Conservation (phyloP, 2,329 filamentous ascomycete species). For the Fusarium fracticaudum region DNA sequence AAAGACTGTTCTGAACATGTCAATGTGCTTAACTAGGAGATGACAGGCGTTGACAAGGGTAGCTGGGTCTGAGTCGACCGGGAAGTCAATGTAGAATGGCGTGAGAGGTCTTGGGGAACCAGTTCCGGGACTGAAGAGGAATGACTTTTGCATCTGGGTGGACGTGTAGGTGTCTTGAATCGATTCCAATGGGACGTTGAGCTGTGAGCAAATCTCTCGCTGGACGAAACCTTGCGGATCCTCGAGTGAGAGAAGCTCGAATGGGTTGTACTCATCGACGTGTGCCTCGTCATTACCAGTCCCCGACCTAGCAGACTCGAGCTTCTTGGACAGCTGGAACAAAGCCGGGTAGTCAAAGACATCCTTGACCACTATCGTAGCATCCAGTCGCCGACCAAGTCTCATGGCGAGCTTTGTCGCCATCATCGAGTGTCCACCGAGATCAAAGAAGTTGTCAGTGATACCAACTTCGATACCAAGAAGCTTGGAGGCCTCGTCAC, state of each 20-base stretch:
- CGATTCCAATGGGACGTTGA: not conserved
- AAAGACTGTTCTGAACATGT: slow-evolving; percentile 23
- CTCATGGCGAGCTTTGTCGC: slow-evolving; percentile 8
- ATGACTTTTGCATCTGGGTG: not conserved
- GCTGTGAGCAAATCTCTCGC: not conserved
- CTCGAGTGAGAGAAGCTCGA: not conserved
- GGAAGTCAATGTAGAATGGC: slow-evolving; percentile 11
- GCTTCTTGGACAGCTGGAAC: not conserved
- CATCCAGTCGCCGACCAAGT: not conserved
- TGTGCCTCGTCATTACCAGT: not conserved
- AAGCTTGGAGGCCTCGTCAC: not conserved
- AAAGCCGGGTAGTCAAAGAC: slow-evolving; percentile 3
- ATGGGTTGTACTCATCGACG: not conserved
- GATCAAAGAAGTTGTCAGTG: slow-evolving; percentile 14
- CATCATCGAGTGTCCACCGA: slow-evolving; percentile 8
- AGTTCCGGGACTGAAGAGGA: slow-evolving; percentile 3
- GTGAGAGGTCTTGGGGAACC: not conserved
- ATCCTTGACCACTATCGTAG: slow-evolving; percentile 1
- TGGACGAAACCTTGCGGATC: not conserved
- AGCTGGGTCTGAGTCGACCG: not conserved
- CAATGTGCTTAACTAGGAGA: not conserved
- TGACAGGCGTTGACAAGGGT: not conserved
- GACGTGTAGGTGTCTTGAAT: not conserved
- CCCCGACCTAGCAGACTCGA: not conserved
- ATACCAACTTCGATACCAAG: slow-evolving; percentile 4